Evolutionary conservation across 2,329 filamentous ascomycete genomes (phyloP).

Genomic region (Fusarium mexicanum): DNA sequence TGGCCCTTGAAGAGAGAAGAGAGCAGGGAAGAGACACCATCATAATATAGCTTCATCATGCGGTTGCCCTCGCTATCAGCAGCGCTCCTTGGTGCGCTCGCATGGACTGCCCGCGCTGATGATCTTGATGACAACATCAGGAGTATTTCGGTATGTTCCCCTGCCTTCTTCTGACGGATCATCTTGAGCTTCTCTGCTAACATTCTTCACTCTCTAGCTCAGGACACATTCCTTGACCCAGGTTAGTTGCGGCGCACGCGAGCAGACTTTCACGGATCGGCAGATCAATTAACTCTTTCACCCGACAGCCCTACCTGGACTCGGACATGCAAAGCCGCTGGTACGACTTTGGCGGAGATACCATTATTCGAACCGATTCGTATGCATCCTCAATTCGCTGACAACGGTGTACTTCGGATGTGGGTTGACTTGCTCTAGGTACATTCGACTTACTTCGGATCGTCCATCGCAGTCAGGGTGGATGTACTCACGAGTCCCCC

Average conservation of each 20-base stretch:
- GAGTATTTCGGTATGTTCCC: constrained; percentile 59
- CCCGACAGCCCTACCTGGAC: constrained; percentile 86
- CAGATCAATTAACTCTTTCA: constrained; percentile 36
- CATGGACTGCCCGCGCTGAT: constrained; percentile 60
- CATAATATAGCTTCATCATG: constrained; percentile 50
- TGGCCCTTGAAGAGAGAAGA: constrained; percentile 28
- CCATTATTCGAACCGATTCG: constrained; percentile 79
- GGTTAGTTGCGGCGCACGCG: constrained; percentile 63
- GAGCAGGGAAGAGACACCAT: constrained; percentile 4
- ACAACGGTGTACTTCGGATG: constrained; percentile 15
- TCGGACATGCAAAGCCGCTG: constrained; percentile 98
- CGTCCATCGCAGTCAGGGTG: constrained; percentile 90
- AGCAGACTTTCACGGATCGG: constrained; percentile 23
- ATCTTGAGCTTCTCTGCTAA: constrained; percentile 29
- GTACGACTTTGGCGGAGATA: constrained; percentile 98
- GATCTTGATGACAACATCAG: constrained; percentile 60
- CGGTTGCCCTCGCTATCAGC: constrained; percentile 59
- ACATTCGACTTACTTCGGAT: constrained; percentile 92
- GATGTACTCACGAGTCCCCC: constrained; percentile 91
- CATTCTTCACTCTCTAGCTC: constrained; percentile 63
- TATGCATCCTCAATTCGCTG: constrained; percentile 53
- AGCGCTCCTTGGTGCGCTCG: constrained; percentile 59
- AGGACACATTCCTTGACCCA: constrained; percentile 85
- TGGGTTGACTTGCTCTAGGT: constrained; percentile 62
- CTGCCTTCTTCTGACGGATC: neutral